Base-by-base conservation (phyloP, 768 basidiomycete genomes). In the Suillus brevipes region DNA sequence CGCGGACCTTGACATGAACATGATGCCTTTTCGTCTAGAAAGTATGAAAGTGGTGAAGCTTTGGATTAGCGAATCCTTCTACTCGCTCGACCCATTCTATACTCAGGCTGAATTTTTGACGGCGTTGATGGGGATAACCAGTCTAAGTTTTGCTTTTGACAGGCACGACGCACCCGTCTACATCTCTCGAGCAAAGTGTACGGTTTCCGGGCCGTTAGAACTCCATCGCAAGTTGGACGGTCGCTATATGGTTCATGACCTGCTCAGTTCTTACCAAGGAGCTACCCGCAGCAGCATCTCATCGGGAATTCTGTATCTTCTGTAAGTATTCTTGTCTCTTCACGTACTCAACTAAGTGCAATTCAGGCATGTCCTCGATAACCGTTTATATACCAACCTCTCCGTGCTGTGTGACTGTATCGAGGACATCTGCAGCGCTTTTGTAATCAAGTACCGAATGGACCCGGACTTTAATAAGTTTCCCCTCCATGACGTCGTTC, bases 351-450 rank as follows among this genome's bases (percentile, higher is more conserved):
- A 6, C 18, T 45, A 45, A 45, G 43, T 45, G 43, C 9, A 16
- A 58, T 42, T 14, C 61, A 88, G 87, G 28, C 82, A 85, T 62
- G 66, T 87, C 18, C 62, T 85, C n/a, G 66, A 75, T 4, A 67
- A 69, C 1, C 57, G 61, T 5, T 65, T 87, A 4, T 72, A 67
- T 5, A 75, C 88, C 23, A 79, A 87, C 47, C 73, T 84, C 31
- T 76, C 77, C 25, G 77, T 83, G 10, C 71, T 89, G 3, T 89
- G 86, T 62, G 80, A 84, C 61, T 73, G 83, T 52, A 65, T 86
- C 20, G 89, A 90, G 49, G 72, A 73, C 12, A 70, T 89, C 2
- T 81, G 83, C 56, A 77, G 77, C 8, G 77, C 77, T 16, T 68
- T 80, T 6, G 74, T 84, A 6, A 61, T 88, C 2, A 75, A 77